Conservation (phyloP, 2,329 filamentous ascomycete genomes). For the Cladorrhinum sp. region DNA sequence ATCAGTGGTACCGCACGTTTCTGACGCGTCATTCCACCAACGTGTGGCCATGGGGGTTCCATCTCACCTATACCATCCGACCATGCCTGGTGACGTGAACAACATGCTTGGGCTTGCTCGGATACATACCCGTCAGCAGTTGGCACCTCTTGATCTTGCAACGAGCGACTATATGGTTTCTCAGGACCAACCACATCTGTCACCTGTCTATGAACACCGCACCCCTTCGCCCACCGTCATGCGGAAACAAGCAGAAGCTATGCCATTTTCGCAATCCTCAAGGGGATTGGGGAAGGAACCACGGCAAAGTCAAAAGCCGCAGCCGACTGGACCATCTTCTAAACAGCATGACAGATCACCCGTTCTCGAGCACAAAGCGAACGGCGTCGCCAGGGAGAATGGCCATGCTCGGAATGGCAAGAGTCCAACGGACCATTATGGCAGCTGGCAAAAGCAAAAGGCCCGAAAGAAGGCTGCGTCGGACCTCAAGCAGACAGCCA, state of each 20-base stretch:
- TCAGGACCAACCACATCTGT: conserved; percentile 55
- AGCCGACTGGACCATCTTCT: conserved; percentile 21
- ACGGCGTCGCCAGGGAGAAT: conserved; percentile 44
- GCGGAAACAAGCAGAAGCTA: conserved; percentile 52
- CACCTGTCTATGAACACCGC: conserved; percentile 71
- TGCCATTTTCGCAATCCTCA: conserved; percentile 16
- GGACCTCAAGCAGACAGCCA: conserved; percentile 47
- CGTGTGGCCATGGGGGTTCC: conserved; percentile 29
- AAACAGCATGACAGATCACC: conserved; percentile 33
- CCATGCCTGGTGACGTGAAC: conserved; percentile 30
- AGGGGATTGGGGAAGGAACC: conserved; percentile 22
- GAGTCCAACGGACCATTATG: conserved; percentile 46
- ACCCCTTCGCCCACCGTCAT: conserved; percentile 65
- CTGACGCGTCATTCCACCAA: conserved; percentile 33
- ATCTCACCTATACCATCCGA: conserved; percentile 27
- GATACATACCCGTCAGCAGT: conserved; percentile 40
- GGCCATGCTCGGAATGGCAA: conserved; percentile 54
- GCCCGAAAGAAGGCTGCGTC: conserved; percentile 46
- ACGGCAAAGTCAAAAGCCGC: conserved; percentile 21
- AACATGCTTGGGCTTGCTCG: conserved; percentile 30
- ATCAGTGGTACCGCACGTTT: conserved; percentile 13
- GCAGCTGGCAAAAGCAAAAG: conserved; percentile 61
- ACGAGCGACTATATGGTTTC: conserved; percentile 41
- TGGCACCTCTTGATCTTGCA: conserved; percentile 56
- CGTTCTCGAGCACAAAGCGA: conserved; percentile 35